Evolutionary conservation across 352 stramenopile genomes (phyloP), one percentile per base, ranked within the genome.

Genomic region (Phytophthora capsici): DNA sequence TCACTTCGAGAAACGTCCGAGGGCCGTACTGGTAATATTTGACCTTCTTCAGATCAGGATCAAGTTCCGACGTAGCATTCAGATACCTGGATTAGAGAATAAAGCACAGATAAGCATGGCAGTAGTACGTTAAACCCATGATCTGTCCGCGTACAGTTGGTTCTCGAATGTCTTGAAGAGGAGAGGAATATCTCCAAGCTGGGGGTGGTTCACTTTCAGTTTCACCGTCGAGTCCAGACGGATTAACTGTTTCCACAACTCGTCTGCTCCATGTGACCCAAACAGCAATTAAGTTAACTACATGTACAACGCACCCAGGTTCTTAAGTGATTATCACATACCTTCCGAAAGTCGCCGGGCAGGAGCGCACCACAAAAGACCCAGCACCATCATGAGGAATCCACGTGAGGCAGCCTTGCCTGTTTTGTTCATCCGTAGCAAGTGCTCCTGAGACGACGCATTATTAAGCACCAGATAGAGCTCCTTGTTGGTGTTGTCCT

Each of bases 381-480:
- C 87, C 9, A 95, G 59, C 12, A 93, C 63, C 75, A 93, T 88
- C 84, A 95, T 95, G 51, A 95, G 69, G 14, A 95, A 78, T 0
- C 85, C 87, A 8, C 84, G 83, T 13, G 73, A 76, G 13, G 75
- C 57, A 54, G 75, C 79, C 20, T 85, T 87, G 57, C 80, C 70
- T 25, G 73, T 93, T 53, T 93, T 93, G 73, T 95, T 93, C 43
- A 93, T 73, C 4, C 80, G 73, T 36, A 80, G 69, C 58, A 91
- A 69, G 61, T 95, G 87, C 43, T 91, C 80, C 48, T 95, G 87
- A 13, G 84, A 90, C 38, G 67, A 77, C 6, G 75, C 68, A 17
- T 74, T 82, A 52, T 95, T 95, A n/a, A 95, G 61, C 47, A 95
- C 74, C 14, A 95, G 66, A 56, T 93, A 95, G 25, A 93, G 41